Conservation (phyloP, 2,329 filamentous ascomycete species). For the Ceratocystis cacaofunesta region DNA sequence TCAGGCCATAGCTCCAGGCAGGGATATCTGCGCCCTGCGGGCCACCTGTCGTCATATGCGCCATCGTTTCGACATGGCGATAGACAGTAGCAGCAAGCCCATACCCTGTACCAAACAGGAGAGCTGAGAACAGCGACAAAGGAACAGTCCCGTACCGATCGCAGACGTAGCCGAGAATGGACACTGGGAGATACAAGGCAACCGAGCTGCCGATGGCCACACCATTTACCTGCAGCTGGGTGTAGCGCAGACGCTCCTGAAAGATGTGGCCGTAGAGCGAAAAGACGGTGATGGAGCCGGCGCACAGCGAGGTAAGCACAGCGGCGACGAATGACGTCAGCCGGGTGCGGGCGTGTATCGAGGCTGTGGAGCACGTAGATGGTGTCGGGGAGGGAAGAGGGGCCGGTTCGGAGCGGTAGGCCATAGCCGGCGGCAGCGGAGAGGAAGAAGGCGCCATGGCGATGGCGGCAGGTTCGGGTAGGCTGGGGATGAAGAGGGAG, state of each 20-base stretch:
- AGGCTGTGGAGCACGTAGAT: background rate
- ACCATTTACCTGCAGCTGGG: conserved; percentile 81
- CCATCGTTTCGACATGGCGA: conserved; percentile 27
- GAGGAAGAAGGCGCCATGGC: background rate
- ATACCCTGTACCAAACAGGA: conserved; percentile 70
- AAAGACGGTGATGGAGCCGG: conserved; percentile 83
- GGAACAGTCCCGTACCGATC: conserved; percentile 73
- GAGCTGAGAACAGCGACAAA: conserved; percentile 55
- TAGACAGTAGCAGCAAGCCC: conserved; percentile 70
- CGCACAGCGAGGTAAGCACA: conserved; percentile 52
- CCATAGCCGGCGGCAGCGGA: background rate
- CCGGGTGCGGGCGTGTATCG: conserved; percentile 4
- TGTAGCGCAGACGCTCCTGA: conserved; percentile 72
- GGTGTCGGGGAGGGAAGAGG: conserved; percentile 5
- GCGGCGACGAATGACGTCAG: conserved; percentile 36
- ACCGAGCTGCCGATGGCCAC: conserved; percentile 78
- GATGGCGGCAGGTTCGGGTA: background rate
- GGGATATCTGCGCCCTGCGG: conserved; percentile 22
- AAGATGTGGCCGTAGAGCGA: conserved; percentile 87
- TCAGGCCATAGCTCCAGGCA: conserved; percentile 58
- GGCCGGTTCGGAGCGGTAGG: background rate
- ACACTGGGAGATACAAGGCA: conserved; percentile 83
- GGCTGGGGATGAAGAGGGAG: background rate
- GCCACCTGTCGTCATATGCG: conserved; percentile 24
- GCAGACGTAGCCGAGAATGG: conserved; percentile 77